A percentile compares a stretch with the other conserved stretches of the same genome.
phyloP scores from a whole-genome alignment of 257 asterid species.

The Sherardia arvensis region DNA sequence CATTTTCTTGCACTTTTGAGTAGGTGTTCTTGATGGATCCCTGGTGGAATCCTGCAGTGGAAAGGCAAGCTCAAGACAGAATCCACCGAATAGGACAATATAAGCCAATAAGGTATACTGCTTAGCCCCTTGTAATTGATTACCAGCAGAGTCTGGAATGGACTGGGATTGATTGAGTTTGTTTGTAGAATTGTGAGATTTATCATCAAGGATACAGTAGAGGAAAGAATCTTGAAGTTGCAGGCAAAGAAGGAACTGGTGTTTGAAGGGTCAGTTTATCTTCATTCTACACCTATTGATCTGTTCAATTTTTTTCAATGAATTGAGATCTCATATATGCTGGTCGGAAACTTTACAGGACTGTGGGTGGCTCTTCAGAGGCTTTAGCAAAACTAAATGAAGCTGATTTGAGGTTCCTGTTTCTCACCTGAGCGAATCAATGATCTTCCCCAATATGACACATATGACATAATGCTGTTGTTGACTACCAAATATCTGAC shows the following conservation, averaged over 20 bases:
- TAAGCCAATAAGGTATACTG: constrained; percentile 68
- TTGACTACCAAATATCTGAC: neutral
- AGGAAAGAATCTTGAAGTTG: constrained; percentile 85
- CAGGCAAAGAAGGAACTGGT: constrained; percentile 97
- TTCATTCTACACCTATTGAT: neutral
- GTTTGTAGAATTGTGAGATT: constrained; percentile 71
- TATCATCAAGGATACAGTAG: constrained; percentile 70
- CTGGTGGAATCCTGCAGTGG: constrained; percentile 99
- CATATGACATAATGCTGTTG: neutral
- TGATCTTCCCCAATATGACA: neutral
- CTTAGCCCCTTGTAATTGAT: neutral
- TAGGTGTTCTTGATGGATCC: constrained; percentile 99
- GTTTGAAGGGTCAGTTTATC: constrained; percentile 71
- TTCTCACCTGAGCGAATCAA: constrained; percentile 31
- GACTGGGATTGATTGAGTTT: neutral
- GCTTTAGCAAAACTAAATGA: constrained; percentile 75
- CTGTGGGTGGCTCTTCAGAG: constrained; percentile 81
- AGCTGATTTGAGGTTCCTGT: constrained; percentile 76
- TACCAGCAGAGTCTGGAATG: too few species aligned
- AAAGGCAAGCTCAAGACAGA: constrained; percentile 94
- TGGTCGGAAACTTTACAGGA: constrained; percentile 33
- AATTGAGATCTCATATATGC: neutral
- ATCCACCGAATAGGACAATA: constrained; percentile 90
- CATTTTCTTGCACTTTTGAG: constrained; percentile 4
- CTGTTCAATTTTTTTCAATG: neutral